Evolutionary conservation across 805 yeast genomes (phyloP), one percentile per base, ranked within the genome.

Genomic region (Pichia ethanolica): DNA sequence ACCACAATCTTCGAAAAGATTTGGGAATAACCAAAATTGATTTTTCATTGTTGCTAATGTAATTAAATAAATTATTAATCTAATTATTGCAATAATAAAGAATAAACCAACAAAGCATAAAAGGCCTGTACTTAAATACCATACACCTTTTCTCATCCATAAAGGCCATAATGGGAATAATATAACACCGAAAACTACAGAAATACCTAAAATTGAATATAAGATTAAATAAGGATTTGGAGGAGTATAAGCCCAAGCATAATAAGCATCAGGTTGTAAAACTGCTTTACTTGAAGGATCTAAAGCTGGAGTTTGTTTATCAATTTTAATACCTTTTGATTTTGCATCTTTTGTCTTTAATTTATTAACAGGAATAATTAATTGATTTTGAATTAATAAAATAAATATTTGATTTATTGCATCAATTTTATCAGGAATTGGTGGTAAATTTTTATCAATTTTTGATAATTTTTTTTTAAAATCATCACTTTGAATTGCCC

Each of bases 1-100:
- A 27, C 97, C 96, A 59, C 95, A 90, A 63, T 93, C 99, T 54
- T 83, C 99, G 68, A 90, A 93, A 62, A 93, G 73, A 64, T 91
- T 91, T 49, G 99, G 99, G 75, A 89, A 91, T 43, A 93, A 65
- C 99, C 99, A 93, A 64, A 93, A 75, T n/a, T 95, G 96, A 40
- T 81, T 80, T 7, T 81, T 78, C 49, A 76, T 69, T 1, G 78
- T 67, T 44, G 83, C 69, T 55, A 77, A 75, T 0, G 89, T 77
- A 46, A 85, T 57, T 28, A 75, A 57, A 59, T 81, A 88, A 28
- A 93, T 63, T 39, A 90, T 72, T 63, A 90, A 71, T 62, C 99
- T 77, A 35, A 91, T 69, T 41, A 93, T 74, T 1, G 97, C 96
- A 58, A 86, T 66, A 25, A 69, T 85, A 56, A 93, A 85, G 67